Evolutionary conservation across 371 early-diverging fungal genomes (phyloP).

Genomic region (Rhizomucor pusillus): DNA sequence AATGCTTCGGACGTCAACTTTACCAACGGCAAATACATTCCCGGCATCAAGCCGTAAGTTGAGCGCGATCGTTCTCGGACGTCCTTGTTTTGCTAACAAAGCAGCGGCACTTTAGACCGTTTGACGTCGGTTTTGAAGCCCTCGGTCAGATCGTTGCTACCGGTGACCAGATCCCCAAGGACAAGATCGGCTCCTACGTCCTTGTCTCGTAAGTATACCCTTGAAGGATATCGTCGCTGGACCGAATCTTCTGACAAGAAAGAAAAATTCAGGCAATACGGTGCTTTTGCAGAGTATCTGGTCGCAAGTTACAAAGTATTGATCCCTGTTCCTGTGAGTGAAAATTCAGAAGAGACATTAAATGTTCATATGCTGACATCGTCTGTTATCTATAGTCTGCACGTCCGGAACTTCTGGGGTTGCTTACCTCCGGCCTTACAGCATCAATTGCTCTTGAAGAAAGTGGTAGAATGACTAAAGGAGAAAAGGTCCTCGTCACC

Average conservation of each 20-base stretch:
- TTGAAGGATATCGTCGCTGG: too few relatives aligned
- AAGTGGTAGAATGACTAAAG: conserved; percentile 31
- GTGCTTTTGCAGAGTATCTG: conserved; percentile 57
- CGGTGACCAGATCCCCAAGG: conserved; percentile 34
- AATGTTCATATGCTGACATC: background rate
- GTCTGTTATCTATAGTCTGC: conserved; percentile 10
- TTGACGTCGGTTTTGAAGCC: conserved; percentile 62
- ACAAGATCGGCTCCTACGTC: conserved; percentile 34
- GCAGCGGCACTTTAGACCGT: conserved; percentile 38
- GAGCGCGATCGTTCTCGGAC: background rate
- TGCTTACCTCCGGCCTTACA: conserved; percentile 56
- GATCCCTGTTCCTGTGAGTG: conserved; percentile 43
- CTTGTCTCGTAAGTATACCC: conserved; percentile 19
- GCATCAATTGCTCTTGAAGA: conserved; percentile 43
- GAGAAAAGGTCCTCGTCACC: conserved; percentile 42
- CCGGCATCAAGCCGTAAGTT: conserved; percentile 52
- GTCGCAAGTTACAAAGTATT: conserved; percentile 19
- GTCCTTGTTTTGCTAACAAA: background rate
- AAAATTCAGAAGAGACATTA: background rate
- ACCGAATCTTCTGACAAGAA: background rate
- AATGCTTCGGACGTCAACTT: conserved; percentile 63
- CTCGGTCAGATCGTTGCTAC: conserved; percentile 53
- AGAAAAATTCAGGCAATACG: conserved; percentile 34
- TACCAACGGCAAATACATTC: conserved; percentile 58
- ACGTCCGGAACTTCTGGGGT: conserved; percentile 37